Evolutionary conservation across 2,329 filamentous ascomycete species (phyloP).

Genomic region (Penicillium polonicum): DNA sequence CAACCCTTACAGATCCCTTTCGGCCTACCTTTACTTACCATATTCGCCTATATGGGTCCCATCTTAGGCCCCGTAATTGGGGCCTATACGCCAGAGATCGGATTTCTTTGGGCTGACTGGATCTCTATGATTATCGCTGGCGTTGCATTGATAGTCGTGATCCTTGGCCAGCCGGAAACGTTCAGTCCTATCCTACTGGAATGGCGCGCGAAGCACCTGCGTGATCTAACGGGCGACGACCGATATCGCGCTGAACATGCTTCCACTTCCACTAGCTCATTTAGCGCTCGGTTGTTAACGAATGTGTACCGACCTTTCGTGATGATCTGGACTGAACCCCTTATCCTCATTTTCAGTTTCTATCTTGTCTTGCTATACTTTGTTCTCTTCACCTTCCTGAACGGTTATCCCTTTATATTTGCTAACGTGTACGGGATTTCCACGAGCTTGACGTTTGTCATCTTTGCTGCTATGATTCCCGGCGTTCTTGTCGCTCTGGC

Average conservation of each 20-base stretch:
- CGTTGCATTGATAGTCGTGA: slow-evolving; percentile 33
- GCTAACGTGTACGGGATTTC: slow-evolving; percentile 47
- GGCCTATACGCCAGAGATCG: slow-evolving; percentile 14
- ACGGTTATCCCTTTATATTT: slow-evolving; percentile 54
- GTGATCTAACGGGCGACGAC: slow-evolving; percentile 42
- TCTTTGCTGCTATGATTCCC: slow-evolving; percentile 47
- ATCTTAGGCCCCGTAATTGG: slow-evolving; percentile 23
- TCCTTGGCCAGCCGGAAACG: slow-evolving; percentile 52
- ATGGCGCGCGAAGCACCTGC: slow-evolving; percentile 45
- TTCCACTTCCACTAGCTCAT: background rate
- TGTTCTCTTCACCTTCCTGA: slow-evolving; percentile 36
- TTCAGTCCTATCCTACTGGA: slow-evolving; percentile 46
- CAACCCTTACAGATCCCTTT: slow-evolving; percentile 47
- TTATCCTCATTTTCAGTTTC: slow-evolving; percentile 27
- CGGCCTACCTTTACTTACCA: slow-evolving; percentile 52
- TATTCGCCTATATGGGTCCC: slow-evolving; percentile 41
- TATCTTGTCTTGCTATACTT: slow-evolving; percentile 34
- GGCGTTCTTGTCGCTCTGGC: slow-evolving; percentile 2
- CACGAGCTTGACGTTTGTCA: slow-evolving; percentile 47
- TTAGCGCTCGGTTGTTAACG: slow-evolving; percentile 28
- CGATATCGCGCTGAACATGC: slow-evolving; percentile 45
- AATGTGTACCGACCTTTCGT: slow-evolving; percentile 47
- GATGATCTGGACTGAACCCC: slow-evolving; percentile 27
- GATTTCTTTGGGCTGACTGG: slow-evolving; percentile 48
- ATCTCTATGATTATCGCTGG: slow-evolving; percentile 41